A percentile compares a stretch with the other conserved stretches of the same genome.
These are phyloP conservation scores for Talaromyces adpressus DNA, from an alignment of 495 filamentous ascomycete species.

Conservation along the genomic window DNA sequence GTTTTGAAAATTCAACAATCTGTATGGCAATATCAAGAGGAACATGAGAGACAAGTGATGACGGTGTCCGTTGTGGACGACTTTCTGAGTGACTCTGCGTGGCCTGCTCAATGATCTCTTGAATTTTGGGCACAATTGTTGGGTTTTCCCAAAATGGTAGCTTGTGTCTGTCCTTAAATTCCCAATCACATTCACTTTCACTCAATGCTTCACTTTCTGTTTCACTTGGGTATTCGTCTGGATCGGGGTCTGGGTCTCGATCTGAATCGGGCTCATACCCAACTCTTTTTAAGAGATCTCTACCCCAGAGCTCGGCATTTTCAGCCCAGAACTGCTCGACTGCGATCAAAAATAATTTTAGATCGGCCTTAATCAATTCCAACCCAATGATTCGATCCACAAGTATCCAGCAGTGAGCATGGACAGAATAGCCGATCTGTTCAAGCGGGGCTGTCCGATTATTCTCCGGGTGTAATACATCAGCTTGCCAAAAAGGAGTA, in stretches of 20 bases:
- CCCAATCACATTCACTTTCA: background rate
- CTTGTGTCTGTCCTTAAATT: background rate
- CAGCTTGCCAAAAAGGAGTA: constrained; percentile 1
- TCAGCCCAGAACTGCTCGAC: constrained; percentile 1
- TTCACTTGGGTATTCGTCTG: background rate
- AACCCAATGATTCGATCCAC: constrained; percentile 4
- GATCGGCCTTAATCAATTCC: background rate
- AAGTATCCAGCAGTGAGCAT: constrained; percentile 6
- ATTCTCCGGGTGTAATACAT: background rate
- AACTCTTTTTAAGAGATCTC: background rate
- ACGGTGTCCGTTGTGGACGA: background rate
- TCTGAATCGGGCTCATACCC: background rate
- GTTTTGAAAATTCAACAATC: background rate
- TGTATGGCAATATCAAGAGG: constrained; percentile 7
- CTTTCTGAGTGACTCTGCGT: background rate
- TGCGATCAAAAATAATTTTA: constrained; percentile 1
- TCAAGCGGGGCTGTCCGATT: background rate
- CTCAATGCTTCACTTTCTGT: no score
- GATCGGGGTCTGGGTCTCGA: no score
- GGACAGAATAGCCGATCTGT: constrained; percentile 3
- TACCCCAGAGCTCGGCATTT: background rate
- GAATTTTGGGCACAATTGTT: constrained; percentile 2
- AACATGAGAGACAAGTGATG: background rate
- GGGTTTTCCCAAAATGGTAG: background rate
- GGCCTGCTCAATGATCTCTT: constrained; percentile 3